phyloP scores from a whole-genome alignment of 148 eudicot species.

The Bassia scoparia region DNA sequence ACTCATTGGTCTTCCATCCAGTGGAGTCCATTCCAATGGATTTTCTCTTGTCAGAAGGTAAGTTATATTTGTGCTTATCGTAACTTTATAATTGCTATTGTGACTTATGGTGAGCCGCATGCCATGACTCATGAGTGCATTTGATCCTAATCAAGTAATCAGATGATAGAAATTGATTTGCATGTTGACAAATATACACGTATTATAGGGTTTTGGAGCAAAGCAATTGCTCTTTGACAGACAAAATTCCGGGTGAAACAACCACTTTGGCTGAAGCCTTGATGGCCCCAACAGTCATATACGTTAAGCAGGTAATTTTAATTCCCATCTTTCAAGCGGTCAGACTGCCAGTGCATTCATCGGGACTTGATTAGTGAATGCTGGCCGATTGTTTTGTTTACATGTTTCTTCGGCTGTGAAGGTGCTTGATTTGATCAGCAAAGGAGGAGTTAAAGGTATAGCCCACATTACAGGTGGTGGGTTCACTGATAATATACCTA shows the following conservation, averaged over 20 bases:
- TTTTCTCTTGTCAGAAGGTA: conserved; percentile 95
- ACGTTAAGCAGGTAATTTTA: conserved; percentile 73
- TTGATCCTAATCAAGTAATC: not conserved
- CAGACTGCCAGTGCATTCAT: not conserved
- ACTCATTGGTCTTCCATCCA: conserved; percentile 85
- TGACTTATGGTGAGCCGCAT: not conserved
- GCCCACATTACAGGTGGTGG: conserved; percentile 98
- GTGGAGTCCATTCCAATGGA: conserved; percentile 96
- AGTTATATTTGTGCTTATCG: not conserved
- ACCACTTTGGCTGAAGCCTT: conserved; percentile 73
- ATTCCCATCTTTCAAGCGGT: not conserved
- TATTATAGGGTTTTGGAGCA: conserved; percentile 56
- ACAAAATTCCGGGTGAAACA: conserved; percentile 61
- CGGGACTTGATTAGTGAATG: not conserved
- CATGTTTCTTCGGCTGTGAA: conserved; percentile 23
- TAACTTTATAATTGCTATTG: not conserved
- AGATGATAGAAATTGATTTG: not conserved
- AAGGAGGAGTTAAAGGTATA: conserved; percentile 91
- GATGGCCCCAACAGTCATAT: conserved; percentile 89
- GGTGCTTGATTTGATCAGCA: conserved; percentile 80
- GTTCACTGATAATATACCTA: conserved; percentile 89
- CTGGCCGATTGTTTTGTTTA: not conserved
- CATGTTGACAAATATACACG: not conserved
- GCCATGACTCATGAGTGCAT: not conserved
- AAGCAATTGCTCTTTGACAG: conserved; percentile 58